These are phyloP conservation scores for Lagerstroemia speciosa DNA, from an alignment of 345 rosid genomes.

Conservation along the genomic window DNA sequence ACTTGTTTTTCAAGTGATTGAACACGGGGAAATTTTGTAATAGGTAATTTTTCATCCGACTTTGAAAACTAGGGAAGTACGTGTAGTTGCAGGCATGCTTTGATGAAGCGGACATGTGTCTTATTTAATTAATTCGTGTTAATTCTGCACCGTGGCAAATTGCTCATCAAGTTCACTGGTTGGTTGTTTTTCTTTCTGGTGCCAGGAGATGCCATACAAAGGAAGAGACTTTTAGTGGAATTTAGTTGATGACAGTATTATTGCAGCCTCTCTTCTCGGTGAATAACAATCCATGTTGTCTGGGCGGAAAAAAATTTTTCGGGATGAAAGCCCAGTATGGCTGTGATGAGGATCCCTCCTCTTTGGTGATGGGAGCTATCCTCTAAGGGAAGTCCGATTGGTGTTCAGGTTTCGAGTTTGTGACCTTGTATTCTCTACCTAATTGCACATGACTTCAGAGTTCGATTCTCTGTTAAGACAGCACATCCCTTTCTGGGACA, in stretches of 20 bases:
- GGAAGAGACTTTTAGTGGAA: slow-evolving; percentile 32
- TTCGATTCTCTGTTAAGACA: background rate
- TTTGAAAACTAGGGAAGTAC: no score
- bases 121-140: no score
- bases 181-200: background rate
- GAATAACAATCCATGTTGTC: background rate
- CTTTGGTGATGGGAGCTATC: background rate
- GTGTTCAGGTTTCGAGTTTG: background rate
- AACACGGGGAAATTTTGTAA: no score
- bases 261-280: background rate
- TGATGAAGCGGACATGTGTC: no score
- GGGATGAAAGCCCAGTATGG: background rate
- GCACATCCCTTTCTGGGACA: background rate
- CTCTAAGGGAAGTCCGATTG: background rate
- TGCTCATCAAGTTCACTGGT: background rate
- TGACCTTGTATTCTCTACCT: background rate
- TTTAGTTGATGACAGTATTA: background rate
- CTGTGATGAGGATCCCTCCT: background rate
- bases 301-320: background rate
- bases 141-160: background rate
- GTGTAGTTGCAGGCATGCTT: no score
- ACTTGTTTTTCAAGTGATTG: no score
- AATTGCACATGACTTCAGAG: background rate
- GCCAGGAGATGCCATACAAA: slow-evolving; percentile 62
- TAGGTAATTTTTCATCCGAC: no score